Evolutionary conservation across 768 basidiomycete genomes (phyloP).

Genomic region (Suillus ampliporus): DNA sequence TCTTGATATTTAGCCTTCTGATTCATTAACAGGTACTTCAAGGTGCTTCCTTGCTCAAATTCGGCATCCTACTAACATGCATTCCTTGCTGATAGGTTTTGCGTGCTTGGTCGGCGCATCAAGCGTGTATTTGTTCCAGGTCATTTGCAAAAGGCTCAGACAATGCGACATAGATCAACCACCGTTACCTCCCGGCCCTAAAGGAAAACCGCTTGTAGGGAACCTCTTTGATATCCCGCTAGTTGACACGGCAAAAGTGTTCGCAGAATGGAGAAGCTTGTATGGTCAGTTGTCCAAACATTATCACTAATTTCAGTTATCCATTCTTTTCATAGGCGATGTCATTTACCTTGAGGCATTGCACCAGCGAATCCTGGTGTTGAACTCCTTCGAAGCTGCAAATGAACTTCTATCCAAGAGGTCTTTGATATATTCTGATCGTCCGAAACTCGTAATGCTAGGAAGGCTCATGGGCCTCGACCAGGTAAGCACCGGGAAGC

Average conservation of each 20-base stretch:
- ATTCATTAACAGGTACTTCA: no score
- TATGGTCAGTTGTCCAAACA: not conserved
- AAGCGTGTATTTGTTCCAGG: not conserved
- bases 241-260: not conserved
- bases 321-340: conserved; percentile 14
- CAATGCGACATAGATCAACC: not conserved
- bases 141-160: not conserved
- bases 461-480: conserved; percentile 9
- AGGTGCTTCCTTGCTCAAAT: not conserved
- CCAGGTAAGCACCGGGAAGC: not conserved
- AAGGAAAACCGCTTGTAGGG: conserved; percentile 13
- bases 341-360: conserved; percentile 21
- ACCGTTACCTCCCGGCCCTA: conserved; percentile 14
- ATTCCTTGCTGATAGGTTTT: conserved; percentile 1
- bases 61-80: not conserved
- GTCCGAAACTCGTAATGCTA: not conserved
- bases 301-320: not conserved
- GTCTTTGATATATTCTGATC: conserved; percentile 29
- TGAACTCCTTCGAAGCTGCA: conserved; percentile 33
- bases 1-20: no score
- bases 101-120: not conserved
- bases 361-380: conserved; percentile 18
- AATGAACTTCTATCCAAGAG: conserved; percentile 36
- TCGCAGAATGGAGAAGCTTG: not conserved
- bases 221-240: conserved; percentile 13